Percentiles rank a stretch among this genome's conserved stretches.
phyloP scores from a whole-genome alignment of 805 yeast species.

The Candida ponderosae region DNA sequence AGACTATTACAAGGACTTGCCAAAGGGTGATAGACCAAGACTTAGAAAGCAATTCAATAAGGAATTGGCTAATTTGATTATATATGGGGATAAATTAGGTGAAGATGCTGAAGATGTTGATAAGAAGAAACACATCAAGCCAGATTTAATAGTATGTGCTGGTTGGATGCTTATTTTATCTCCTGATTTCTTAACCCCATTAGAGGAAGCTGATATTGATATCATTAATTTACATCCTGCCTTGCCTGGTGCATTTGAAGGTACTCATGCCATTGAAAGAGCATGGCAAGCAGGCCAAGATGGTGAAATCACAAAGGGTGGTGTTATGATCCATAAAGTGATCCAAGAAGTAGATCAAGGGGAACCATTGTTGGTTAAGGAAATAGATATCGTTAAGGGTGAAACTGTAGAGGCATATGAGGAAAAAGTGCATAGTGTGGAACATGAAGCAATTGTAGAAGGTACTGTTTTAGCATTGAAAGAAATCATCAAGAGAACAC shows the following conservation, averaged over 20 bases:
- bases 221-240: conserved; percentile 96
- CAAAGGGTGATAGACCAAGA: conserved; percentile 56
- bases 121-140: conserved; percentile 35
- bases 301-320: conserved; percentile 70
- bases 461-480: conserved; percentile 64
- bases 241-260: conserved; percentile 93
- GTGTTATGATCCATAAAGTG: conserved; percentile 96
- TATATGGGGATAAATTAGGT: conserved; percentile 37
- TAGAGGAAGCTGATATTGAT: conserved; percentile 53
- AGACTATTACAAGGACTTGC: conserved; percentile 62
- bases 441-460: conserved; percentile 89
- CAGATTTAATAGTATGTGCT: conserved; percentile 91
- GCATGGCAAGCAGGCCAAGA: conserved; percentile 94
- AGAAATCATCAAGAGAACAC: conserved; percentile 1
- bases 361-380: conserved; percentile 77
- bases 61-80: conserved; percentile 66
- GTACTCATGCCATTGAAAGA: conserved; percentile 93
- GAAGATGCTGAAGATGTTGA: conserved; percentile 12
- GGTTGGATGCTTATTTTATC: conserved; percentile 97
- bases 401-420: conserved; percentile 80
- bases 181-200: conserved; percentile 60
- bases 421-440: conserved; percentile 70
- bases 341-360: conserved; percentile 94
- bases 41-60: conserved; percentile 69
- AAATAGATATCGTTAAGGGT: conserved; percentile 59